phyloP scores from a whole-genome alignment of 2,329 filamentous ascomycete genomes.

The Xylariales sp. region DNA sequence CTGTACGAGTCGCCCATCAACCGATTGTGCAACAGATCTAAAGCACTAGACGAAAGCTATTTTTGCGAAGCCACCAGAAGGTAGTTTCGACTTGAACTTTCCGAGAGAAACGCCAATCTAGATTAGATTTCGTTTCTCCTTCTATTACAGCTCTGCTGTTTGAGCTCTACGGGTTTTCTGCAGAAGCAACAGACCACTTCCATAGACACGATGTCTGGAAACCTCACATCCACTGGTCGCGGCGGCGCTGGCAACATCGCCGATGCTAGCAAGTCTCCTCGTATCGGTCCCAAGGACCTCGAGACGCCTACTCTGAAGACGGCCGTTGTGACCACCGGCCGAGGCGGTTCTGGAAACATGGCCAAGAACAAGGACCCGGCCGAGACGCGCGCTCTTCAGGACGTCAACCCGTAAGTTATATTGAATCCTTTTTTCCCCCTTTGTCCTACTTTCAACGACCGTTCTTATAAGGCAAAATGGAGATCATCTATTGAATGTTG shows the following conservation, averaged over 20 bases:
- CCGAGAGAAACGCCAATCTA: too few relatives aligned
- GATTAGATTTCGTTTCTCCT: too few relatives aligned
- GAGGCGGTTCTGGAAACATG: constrained; percentile 88
- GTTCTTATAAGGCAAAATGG: too few relatives aligned
- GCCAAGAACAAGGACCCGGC: constrained; percentile 65
- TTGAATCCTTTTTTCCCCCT: too few relatives aligned
- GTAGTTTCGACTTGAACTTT: too few relatives aligned
- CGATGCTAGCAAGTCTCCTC: constrained; percentile 41
- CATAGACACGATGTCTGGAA: constrained; percentile 35
- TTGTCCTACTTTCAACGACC: too few relatives aligned
- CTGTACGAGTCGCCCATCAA: too few relatives aligned
- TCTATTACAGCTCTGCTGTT: neutral
- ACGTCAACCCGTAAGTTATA: constrained; percentile 71
- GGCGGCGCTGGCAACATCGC: constrained; percentile 76
- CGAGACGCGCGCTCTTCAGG: constrained; percentile 75
- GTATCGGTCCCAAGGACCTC: constrained; percentile 59
- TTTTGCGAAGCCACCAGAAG: too few relatives aligned
- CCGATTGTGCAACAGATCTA: too few relatives aligned
- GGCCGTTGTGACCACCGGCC: constrained; percentile 81
- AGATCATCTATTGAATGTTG: too few relatives aligned
- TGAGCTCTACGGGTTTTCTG: neutral
- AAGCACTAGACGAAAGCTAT: too few relatives aligned
- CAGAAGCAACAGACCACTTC: constrained; percentile 1
- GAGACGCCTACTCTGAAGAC: constrained; percentile 80
- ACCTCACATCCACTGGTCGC: constrained; percentile 63